These are phyloP conservation scores for Isatis tinctoria DNA, from an alignment of 345 rosid species.

Conservation along the genomic window DNA sequence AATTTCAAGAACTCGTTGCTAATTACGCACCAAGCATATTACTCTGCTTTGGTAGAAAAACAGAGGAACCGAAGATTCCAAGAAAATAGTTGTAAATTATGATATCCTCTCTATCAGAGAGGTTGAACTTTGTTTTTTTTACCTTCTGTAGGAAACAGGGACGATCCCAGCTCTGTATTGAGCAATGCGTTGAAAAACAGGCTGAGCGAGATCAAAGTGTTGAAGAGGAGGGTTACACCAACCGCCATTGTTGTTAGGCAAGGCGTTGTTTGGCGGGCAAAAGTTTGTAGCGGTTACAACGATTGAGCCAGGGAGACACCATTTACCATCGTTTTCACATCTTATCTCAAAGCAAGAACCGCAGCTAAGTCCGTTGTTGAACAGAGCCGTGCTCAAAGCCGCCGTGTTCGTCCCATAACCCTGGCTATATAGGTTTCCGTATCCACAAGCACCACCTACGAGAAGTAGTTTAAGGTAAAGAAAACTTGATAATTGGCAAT, in stretches of 20 bases:
- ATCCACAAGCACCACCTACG: slow-evolving; percentile 71
- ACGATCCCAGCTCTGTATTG: slow-evolving; percentile 54
- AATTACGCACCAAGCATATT: too few relatives aligned
- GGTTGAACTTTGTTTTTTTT: neutral
- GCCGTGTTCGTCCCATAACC: slow-evolving; percentile 65
- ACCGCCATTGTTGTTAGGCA: slow-evolving; percentile 51
- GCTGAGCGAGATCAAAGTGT: slow-evolving; percentile 65
- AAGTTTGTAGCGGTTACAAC: slow-evolving; percentile 61
- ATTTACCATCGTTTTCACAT: slow-evolving; percentile 49
- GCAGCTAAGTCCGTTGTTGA: slow-evolving; percentile 55
- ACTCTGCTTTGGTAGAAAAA: too few relatives aligned
- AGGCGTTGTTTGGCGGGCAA: slow-evolving; percentile 59
- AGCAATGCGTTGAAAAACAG: slow-evolving; percentile 55
- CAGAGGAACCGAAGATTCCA: too few relatives aligned
- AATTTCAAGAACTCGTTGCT: too few relatives aligned
- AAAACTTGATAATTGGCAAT: neutral
- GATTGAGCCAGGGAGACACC: slow-evolving; percentile 52
- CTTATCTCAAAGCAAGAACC: slow-evolving; percentile 66
- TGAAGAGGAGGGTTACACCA: slow-evolving; percentile 70
- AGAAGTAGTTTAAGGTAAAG: neutral
- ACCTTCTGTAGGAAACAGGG: slow-evolving; percentile 55
- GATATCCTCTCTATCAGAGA: too few relatives aligned
- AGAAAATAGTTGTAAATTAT: too few relatives aligned
- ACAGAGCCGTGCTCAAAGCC: slow-evolving; percentile 60
- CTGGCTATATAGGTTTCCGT: slow-evolving; percentile 55